Evolutionary conservation across 2,329 filamentous ascomycete genomes (phyloP).

Genomic region (Cercospora nicotianae): DNA sequence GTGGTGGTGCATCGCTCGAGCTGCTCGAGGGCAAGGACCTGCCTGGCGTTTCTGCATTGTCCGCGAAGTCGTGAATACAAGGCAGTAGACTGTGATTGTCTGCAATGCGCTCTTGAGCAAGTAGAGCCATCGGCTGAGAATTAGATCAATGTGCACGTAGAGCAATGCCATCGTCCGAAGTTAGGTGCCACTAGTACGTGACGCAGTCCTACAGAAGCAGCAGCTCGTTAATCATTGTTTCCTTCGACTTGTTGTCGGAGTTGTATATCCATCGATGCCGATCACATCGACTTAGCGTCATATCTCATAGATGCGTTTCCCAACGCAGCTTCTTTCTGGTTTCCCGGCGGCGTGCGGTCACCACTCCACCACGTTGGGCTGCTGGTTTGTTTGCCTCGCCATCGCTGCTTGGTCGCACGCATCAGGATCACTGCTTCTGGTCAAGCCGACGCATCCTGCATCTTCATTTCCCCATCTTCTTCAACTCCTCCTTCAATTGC

Average conservation of each 20-base stretch:
- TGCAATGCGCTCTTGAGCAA: not conserved
- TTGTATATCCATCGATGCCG: not conserved
- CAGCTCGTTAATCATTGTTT: not conserved
- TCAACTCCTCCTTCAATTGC: conserved; percentile 91
- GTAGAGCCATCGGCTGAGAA: not conserved
- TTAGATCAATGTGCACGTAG: not conserved
- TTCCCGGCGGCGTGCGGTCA: not conserved
- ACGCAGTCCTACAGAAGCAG: not conserved
- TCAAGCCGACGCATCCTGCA: not conserved
- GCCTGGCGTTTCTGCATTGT: conserved; percentile 89
- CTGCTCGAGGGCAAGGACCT: conserved; percentile 97
- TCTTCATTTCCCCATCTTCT: conserved; percentile 75
- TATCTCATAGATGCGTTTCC: conserved; percentile 4
- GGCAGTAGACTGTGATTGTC: conserved; percentile 16
- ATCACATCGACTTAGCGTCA: conserved; percentile 1
- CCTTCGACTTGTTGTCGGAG: not conserved
- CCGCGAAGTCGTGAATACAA: conserved; percentile 42
- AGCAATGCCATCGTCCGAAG: not conserved
- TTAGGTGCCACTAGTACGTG: not conserved
- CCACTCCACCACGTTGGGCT: not conserved
- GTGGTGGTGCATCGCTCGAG: conserved; percentile 92
- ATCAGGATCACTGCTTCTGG: not conserved
- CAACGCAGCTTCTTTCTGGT: not conserved
- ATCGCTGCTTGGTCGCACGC: not conserved
- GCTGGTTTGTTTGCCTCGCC: not conserved